phyloP scores from a whole-genome alignment of 1,284 basidiomycete species.

The Dichomitus squalens region DNA sequence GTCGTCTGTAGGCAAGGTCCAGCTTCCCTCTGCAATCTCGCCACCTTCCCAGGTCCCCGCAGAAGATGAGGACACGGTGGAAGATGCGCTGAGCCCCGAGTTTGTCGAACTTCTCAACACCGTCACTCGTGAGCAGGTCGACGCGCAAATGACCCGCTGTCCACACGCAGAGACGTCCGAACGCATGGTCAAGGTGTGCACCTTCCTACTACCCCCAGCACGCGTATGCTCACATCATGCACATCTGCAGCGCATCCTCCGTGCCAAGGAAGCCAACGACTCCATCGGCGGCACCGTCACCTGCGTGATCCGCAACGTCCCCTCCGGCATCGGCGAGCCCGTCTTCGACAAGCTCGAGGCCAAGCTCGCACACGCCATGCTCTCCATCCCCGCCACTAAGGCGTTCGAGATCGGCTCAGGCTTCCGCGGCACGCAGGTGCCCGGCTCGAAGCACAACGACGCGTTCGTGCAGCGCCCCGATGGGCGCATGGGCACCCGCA shows the following conservation, averaged over 20 bases:
- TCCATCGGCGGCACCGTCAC: constrained; percentile 98
- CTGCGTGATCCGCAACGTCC: constrained; percentile 91
- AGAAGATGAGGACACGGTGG: constrained; percentile 69
- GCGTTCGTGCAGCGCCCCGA: constrained; percentile 73
- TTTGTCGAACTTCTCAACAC: constrained; percentile 82
- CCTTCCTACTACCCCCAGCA: not conserved
- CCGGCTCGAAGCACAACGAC: constrained; percentile 95
- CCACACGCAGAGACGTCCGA: constrained; percentile 88
- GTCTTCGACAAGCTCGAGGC: constrained; percentile 99
- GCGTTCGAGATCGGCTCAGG: constrained; percentile 98
- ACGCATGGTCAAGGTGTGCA: constrained; percentile 82
- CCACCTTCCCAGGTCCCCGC: constrained; percentile 44
- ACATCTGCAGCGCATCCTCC: constrained; percentile 79
- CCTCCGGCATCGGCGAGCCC: constrained; percentile 93
- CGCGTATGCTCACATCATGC: not conserved
- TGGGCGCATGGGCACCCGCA: constrained; percentile 80
- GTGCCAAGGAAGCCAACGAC: constrained; percentile 89
- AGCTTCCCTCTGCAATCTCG: constrained; percentile 61
- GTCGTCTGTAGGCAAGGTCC: constrained; percentile 92
- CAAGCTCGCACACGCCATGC: constrained; percentile 95
- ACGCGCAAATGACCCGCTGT: constrained; percentile 88
- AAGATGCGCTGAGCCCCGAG: constrained; percentile 83
- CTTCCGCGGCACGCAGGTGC: constrained; percentile 94
- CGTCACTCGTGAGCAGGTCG: constrained; percentile 87
- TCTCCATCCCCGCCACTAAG: constrained; percentile 98